A percentile compares a stretch with the other conserved stretches of the same genome.
Evolutionary conservation across 2,329 filamentous ascomycete genomes (phyloP).

Genomic region (Cercospora berteroae): DNA sequence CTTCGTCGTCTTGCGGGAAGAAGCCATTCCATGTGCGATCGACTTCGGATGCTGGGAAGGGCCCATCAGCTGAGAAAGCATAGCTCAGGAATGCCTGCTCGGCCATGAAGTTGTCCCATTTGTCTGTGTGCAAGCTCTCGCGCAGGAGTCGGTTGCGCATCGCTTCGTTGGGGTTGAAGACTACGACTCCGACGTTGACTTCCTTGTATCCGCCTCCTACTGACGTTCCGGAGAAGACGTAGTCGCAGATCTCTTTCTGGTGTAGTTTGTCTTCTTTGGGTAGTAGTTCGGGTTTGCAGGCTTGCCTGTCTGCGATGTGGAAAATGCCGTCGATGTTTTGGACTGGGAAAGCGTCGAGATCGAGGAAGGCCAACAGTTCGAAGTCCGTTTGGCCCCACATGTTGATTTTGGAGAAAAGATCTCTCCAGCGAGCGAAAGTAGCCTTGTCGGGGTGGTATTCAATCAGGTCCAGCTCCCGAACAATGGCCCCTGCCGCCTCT

Average conservation of each 20-base stretch:
- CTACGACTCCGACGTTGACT: slow-evolving; percentile 27
- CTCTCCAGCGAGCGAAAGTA: slow-evolving; percentile 21
- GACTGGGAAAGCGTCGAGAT: slow-evolving; percentile 63
- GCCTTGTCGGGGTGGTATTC: slow-evolving; percentile 20
- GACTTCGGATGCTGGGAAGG: slow-evolving; percentile 21
- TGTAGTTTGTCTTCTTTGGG: slow-evolving; percentile 24
- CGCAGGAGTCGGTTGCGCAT: slow-evolving; percentile 25
- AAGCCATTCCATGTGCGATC: slow-evolving; percentile 26
- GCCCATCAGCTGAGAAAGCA: slow-evolving; percentile 19
- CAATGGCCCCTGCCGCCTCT: slow-evolving; percentile 24
- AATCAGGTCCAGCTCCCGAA: slow-evolving; percentile 24
- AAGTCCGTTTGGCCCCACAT: slow-evolving; percentile 89
- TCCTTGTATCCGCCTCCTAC: slow-evolving; percentile 19
- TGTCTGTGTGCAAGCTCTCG: slow-evolving; percentile 16
- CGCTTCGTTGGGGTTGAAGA: slow-evolving; percentile 24
- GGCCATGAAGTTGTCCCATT: slow-evolving; percentile 26
- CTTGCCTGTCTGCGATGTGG: slow-evolving; percentile 19
- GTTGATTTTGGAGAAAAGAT: slow-evolving; percentile 81
- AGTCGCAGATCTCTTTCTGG: slow-evolving; percentile 23
- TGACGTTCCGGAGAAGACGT: slow-evolving; percentile 21
- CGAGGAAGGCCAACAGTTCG: slow-evolving; percentile 85
- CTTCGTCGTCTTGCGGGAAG: slow-evolving; percentile 21
- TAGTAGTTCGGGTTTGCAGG: slow-evolving; percentile 21
- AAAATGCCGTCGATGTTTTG: slow-evolving; percentile 28
- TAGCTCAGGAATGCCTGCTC: slow-evolving; percentile 27